Base-by-base conservation (phyloP, 164 flowering plant genomes). In the Santalum album region DNA sequence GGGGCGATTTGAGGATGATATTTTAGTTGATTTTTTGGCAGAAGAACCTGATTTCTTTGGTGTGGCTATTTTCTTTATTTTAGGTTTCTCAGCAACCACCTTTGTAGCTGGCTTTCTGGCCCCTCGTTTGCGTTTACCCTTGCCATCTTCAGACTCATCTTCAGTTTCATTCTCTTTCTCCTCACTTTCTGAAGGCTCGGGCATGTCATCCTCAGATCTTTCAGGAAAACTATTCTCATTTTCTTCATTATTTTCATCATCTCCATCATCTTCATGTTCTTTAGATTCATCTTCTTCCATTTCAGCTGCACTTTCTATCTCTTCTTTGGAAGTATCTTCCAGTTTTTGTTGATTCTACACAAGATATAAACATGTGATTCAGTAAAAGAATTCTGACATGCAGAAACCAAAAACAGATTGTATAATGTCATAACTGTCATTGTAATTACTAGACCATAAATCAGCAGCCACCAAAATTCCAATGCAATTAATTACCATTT, bases 231-330 rank as follows among this genome's bases (percentile, higher is more conserved):
- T 90, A 72, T 78, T 81, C 53, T 68, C 80, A 55, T 68, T 69
- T 39, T 81, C 75, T 60, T 70, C 76, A 40, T 76, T 70, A 46
- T 55, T 57, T 26, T 80, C 76, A 3, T 69, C 69, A n/a, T n/a
- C n/a, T n/a, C n/a, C n/a, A n/a, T n/a, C n/a, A 2, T 65, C 69
- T 27, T 61, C 72, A 35, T 69, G 80, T 43, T 76, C 80, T 34
- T 78, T 83, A 11, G 82, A 75, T 38, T 86, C 90, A 67, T 86
- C 89, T 65, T 76, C 89, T 24, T 86, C 92, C 16, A 75, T 32
- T 42, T 80, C 87, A 49, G 71, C 23, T 2, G 58, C 44, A 62
- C 58, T 61, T 68, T 70, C 71, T 34, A 62, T 71, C 45, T 59
- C 71, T 14, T 35, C 22, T 45, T 69, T 77, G 15, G 70, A 46